Evolutionary conservation across 1,284 basidiomycete species (phyloP).

Genomic region (Athelia sp.): DNA sequence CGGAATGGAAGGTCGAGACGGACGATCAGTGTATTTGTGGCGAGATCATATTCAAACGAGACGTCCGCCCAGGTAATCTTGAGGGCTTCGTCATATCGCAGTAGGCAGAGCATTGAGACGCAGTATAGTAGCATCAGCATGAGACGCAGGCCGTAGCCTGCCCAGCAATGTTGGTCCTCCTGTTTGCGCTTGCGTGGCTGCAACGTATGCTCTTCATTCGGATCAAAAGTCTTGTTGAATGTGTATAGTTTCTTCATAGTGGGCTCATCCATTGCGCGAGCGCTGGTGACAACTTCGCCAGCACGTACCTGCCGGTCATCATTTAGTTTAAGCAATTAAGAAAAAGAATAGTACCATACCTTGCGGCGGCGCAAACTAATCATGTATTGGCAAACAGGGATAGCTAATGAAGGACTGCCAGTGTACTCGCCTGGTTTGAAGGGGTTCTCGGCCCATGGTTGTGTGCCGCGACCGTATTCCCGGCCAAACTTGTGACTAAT

Average conservation of each 20-base stretch:
- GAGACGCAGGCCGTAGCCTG: constrained; percentile 14
- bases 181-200: constrained; percentile 6
- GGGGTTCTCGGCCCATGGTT: constrained; percentile 22
- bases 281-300: constrained; percentile 24
- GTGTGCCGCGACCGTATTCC: constrained; percentile 18
- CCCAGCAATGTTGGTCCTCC: constrained; percentile 14
- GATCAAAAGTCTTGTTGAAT: constrained; percentile 15
- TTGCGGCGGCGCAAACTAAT: constrained; percentile 22
- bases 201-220: constrained; percentile 10
- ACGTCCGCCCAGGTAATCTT: constrained; percentile 17
- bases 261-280: constrained; percentile 23
- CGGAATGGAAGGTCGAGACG: constrained; percentile 20
- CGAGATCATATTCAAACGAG: constrained; percentile 5
- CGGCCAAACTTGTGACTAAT: constrained; percentile 26
- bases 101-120: constrained; percentile 26
- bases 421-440: constrained; percentile 11
- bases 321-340: not conserved
- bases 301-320: constrained; percentile 7
- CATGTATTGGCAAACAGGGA: constrained; percentile 27
- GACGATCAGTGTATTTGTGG: not conserved
- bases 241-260: constrained; percentile 18
- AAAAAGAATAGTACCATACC: constrained; percentile 16
- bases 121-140: constrained; percentile 22
- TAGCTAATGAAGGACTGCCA: constrained; percentile 19
- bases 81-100: constrained; percentile 28